Evolutionary conservation across 495 filamentous ascomycete species (phyloP).

Genomic region (Chaetomium fimeti): DNA sequence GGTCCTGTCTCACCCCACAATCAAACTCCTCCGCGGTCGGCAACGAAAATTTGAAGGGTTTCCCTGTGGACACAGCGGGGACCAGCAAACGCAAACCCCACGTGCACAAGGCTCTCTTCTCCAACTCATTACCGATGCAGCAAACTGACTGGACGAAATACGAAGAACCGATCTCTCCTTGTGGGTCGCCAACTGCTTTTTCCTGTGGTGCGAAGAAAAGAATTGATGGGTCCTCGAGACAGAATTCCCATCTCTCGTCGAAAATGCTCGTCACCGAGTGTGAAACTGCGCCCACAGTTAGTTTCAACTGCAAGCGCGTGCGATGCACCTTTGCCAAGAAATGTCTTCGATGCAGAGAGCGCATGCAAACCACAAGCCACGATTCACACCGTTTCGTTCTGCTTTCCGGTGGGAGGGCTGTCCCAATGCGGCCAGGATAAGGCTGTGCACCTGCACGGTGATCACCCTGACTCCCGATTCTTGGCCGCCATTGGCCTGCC

Average conservation of each 20-base stretch:
- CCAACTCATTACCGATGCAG: slow-evolving; percentile 7
- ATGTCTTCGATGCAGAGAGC: neutral
- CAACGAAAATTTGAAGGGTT: neutral
- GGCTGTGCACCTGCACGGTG: slow-evolving; percentile 36
- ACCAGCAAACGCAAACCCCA: neutral
- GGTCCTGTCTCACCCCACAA: slow-evolving; percentile 1
- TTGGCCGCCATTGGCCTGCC: slow-evolving; percentile 28
- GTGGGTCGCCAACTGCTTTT: slow-evolving; percentile 5
- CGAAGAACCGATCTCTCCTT: neutral
- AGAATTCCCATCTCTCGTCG: neutral
- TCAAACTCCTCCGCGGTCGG: slow-evolving; percentile 7
- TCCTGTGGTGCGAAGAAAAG: neutral
- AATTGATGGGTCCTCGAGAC: neutral
- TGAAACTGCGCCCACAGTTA: neutral
- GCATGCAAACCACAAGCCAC: slow-evolving; percentile 33
- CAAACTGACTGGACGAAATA: slow-evolving; percentile 22
- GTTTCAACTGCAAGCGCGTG: neutral
- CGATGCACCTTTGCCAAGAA: slow-evolving; percentile 14
- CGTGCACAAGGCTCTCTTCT: slow-evolving; percentile 1
- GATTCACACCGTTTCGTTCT: slow-evolving; percentile 24
- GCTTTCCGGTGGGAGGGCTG: slow-evolving; percentile 19
- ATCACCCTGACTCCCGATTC: slow-evolving; percentile 16
- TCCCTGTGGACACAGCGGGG: neutral
- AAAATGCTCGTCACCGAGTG: neutral
- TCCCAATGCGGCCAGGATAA: slow-evolving; percentile 31